phyloP scores from a whole-genome alignment of 1,284 basidiomycete species.

The Pisolithus thermaeus region DNA sequence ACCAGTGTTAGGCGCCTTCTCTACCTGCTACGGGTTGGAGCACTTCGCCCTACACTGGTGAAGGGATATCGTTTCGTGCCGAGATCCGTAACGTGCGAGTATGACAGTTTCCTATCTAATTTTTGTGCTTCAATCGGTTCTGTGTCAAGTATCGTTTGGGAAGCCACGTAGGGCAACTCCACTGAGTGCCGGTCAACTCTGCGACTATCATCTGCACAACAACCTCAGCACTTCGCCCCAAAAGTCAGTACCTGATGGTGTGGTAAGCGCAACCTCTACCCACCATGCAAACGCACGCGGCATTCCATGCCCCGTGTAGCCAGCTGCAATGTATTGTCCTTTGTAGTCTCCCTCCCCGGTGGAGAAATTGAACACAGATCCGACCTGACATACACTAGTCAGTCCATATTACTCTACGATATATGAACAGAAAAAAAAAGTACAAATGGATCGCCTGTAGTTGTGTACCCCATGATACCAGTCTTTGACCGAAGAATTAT shows the following conservation, averaged over 20 bases:
- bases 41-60: too few species aligned
- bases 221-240: constrained; percentile 52
- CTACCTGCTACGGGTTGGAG: too few species aligned
- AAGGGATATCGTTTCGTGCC: too few species aligned
- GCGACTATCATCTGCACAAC: constrained; percentile 60
- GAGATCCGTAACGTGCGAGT: too few species aligned
- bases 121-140: constrained; percentile 10
- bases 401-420: not conserved
- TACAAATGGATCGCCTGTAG: constrained; percentile 63
- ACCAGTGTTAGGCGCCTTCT: too few species aligned
- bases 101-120: not conserved
- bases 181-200: constrained; percentile 39
- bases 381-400: constrained; percentile 43
- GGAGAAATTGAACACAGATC: constrained; percentile 44
- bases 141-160: constrained; percentile 57
- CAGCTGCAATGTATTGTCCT: constrained; percentile 72
- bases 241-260: not conserved
- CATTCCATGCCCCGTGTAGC: constrained; percentile 80
- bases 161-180: constrained; percentile 56
- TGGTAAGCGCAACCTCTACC: constrained; percentile 13
- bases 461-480: constrained; percentile 79
- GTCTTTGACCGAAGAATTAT: constrained; percentile 40
- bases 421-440: constrained; percentile 22
- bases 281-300: constrained; percentile 70
- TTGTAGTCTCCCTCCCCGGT: constrained; percentile 23